Percentiles rank a stretch among this genome's conserved stretches.
phyloP scores from a whole-genome alignment of 495 filamentous ascomycete species.

The Thermothielavioides terrestris region DNA sequence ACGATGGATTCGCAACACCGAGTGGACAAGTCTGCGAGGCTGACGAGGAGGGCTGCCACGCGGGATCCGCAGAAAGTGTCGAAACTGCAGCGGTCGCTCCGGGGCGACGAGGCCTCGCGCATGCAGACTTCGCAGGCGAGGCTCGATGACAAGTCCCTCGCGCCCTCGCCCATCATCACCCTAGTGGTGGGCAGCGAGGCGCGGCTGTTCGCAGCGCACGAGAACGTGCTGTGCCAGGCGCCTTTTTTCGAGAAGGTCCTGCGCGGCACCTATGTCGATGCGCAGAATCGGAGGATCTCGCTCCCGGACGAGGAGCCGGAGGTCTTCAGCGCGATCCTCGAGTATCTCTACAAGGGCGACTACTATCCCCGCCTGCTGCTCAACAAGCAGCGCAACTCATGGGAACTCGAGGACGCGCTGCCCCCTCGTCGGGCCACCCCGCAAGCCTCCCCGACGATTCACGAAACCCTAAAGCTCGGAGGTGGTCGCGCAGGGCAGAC shows the following conservation, averaged over 20 bases:
- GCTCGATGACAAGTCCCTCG: conserved; percentile 33
- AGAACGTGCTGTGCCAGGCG: conserved; percentile 74
- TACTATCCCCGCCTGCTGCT: conserved; percentile 74
- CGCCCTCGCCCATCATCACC: conserved; percentile 70
- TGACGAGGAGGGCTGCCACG: conserved; percentile 57
- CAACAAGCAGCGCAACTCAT: conserved; percentile 57
- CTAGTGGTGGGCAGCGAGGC: conserved; percentile 70
- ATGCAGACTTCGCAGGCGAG: conserved; percentile 35
- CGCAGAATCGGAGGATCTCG: conserved; percentile 57
- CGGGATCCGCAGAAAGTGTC: conserved; percentile 61
- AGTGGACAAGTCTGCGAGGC: conserved; percentile 69
- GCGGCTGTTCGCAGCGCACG: conserved; percentile 85
- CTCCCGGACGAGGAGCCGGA: conserved; percentile 83
- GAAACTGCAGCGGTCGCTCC: conserved; percentile 56
- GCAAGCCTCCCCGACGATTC: conserved; percentile 30
- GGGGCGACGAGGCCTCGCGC: conserved; percentile 25
- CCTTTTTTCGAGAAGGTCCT: conserved; percentile 64
- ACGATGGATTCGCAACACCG: conserved; percentile 43
- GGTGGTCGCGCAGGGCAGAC: conserved; percentile 45
- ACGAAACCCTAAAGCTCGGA: conserved; percentile 29
- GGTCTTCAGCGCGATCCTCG: conserved; percentile 81
- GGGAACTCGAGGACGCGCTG: conserved; percentile 61
- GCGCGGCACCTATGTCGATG: conserved; percentile 53
- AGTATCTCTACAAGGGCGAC: conserved; percentile 91
- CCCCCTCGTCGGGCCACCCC: conserved; percentile 27